A percentile compares a stretch with the other conserved stretches of the same genome.
phyloP scores from a whole-genome alignment of 108 stramenopile species.

The Nitzschia putrida region DNA sequence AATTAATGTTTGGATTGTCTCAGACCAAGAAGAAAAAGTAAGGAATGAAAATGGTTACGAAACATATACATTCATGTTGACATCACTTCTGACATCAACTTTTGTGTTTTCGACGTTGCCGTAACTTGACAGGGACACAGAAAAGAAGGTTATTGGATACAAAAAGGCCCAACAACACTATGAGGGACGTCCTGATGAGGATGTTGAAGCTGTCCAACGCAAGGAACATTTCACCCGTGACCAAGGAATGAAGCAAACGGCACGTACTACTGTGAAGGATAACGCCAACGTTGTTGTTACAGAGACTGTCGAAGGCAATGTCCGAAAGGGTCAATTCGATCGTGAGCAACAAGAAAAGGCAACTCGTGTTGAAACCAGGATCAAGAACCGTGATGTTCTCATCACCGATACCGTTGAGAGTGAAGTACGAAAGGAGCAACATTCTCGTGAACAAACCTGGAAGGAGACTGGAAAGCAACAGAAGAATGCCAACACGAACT shows the following conservation, averaged over 20 bases:
- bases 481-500: constrained; percentile 26
- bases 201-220: constrained; percentile 27
- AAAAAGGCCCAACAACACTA: constrained; percentile 8
- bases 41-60: too few species aligned
- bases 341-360: constrained; percentile 14
- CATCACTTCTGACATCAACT: too few species aligned
- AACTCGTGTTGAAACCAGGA: not conserved
- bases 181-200: constrained; percentile 36
- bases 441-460: constrained; percentile 22
- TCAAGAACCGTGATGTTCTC: constrained; percentile 4
- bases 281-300: constrained; percentile 28
- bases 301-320: constrained; percentile 26
- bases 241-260: constrained; percentile 18
- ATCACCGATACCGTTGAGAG: constrained; percentile 21
- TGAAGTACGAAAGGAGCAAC: constrained; percentile 18
- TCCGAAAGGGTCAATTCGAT: constrained; percentile 9
- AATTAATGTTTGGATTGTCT: constrained; percentile 29
- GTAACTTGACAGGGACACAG: not conserved
- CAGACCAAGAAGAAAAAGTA: constrained; percentile 30
- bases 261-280: constrained; percentile 5
- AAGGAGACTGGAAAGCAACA: constrained; percentile 23
- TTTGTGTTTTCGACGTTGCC: too few species aligned
- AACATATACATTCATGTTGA: too few species aligned
- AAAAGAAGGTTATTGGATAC: constrained; percentile 18
- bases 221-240: constrained; percentile 37